These are phyloP conservation scores for Curvularia hawaiiensis DNA, from an alignment of 2,329 filamentous ascomycete species.

Conservation along the genomic window DNA sequence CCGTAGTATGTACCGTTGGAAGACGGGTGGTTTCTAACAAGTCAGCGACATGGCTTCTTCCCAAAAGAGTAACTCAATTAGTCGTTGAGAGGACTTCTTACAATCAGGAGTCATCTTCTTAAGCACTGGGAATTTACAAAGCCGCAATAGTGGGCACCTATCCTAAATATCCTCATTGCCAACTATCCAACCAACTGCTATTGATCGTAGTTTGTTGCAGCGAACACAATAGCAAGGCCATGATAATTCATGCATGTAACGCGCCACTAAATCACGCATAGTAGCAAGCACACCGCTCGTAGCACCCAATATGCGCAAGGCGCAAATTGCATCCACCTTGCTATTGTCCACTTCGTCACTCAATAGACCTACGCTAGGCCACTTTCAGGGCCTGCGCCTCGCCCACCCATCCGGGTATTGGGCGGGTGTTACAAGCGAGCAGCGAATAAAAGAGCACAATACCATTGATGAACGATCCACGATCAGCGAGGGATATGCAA, in stretches of 20 bases:
- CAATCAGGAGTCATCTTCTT: not conserved
- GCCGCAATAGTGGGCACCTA: not conserved
- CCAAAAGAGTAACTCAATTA: not conserved
- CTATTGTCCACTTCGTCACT: slow-evolving; percentile 4
- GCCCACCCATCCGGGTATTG: not conserved
- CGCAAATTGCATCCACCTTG: not conserved
- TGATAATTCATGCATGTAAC: slow-evolving; percentile 1
- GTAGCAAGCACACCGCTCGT: not conserved
- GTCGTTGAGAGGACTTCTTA: not conserved
- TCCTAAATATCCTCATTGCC: slow-evolving; percentile 16
- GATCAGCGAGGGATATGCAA: not conserved
- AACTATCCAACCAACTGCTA: slow-evolving; percentile 15
- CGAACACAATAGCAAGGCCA: slow-evolving; percentile 32
- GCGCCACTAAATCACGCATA: not conserved
- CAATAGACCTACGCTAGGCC: slow-evolving; percentile 2
- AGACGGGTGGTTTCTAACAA: not conserved
- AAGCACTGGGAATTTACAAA: not conserved
- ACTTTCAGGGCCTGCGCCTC: not conserved
- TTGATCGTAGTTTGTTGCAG: slow-evolving; percentile 28
- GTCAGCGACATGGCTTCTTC: not conserved
- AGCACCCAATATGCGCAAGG: not conserved
- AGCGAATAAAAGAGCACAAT: not conserved
- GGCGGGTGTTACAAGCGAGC: not conserved
- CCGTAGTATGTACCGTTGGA: not conserved
- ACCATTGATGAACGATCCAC: not conserved